Conservation (phyloP, 208 protist genomes). For the Leptomonas pyrrhocoris region DNA sequence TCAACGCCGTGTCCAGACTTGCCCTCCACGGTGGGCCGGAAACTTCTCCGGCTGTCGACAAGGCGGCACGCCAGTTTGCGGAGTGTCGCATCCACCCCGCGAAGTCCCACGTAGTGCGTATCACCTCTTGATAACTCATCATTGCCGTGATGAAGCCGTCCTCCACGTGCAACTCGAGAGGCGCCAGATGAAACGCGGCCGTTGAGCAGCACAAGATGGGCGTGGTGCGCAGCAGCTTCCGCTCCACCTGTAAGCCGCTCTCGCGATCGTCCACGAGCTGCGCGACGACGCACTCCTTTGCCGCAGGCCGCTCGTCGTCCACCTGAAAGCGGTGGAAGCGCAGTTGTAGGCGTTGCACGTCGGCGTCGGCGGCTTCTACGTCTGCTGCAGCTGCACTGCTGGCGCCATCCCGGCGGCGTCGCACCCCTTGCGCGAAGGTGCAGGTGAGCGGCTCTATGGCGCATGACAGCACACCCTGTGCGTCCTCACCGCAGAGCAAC, state of each 20-base stretch:
- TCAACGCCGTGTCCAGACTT: neutral
- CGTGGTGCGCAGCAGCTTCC: slow-evolving; percentile 56
- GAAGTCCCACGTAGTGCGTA: slow-evolving; percentile 33
- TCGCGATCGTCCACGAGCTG: slow-evolving; percentile 55
- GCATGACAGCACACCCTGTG: slow-evolving; percentile 45
- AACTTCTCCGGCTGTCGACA: neutral
- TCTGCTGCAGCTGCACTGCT: neutral
- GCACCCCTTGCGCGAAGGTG: slow-evolving; percentile 49
- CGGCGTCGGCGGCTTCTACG: slow-evolving; percentile 26
- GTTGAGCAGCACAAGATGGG: slow-evolving; percentile 66
- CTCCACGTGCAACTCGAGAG: slow-evolving; percentile 74
- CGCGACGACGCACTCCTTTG: slow-evolving; percentile 67
- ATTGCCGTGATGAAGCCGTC: slow-evolving; percentile 69
- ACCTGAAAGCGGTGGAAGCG: slow-evolving; percentile 56
- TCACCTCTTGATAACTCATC: slow-evolving; percentile 41
- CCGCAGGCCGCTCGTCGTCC: slow-evolving; percentile 65
- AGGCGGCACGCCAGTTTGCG: too few relatives aligned
- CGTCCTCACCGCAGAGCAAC: slow-evolving; percentile 37
- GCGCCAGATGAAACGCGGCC: slow-evolving; percentile 34
- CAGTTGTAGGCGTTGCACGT: slow-evolving; percentile 59
- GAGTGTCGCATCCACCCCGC: neutral
- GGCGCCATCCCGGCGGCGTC: neutral
- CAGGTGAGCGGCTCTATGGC: slow-evolving; percentile 51
- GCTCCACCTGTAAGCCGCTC: slow-evolving; percentile 43
- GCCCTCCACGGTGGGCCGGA: neutral